phyloP scores from a whole-genome alignment of 441 rosid species.

The Gossypium trilobum region DNA sequence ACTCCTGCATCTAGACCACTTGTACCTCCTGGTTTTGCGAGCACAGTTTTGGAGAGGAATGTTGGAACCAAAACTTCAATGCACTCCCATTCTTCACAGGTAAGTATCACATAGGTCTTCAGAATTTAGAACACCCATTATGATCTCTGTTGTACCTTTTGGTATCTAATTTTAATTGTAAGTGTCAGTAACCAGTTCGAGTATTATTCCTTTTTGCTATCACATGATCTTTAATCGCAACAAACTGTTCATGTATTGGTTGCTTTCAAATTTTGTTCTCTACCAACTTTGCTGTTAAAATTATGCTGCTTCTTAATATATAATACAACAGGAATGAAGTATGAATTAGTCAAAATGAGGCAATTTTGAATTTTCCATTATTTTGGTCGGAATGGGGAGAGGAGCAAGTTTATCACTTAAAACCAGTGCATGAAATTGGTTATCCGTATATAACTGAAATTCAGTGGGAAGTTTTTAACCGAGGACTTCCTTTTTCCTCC shows the following conservation, averaged over 20 bases:
- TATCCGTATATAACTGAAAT: neutral
- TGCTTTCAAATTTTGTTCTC: neutral
- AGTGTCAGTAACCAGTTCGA: neutral
- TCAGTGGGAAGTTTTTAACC: neutral
- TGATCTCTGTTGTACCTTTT: neutral
- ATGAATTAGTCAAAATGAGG: neutral
- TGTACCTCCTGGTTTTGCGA: conserved; percentile 93
- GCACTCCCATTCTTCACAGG: conserved; percentile 43
- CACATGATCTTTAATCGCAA: neutral
- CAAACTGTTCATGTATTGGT: neutral
- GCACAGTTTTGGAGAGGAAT: conserved; percentile 43
- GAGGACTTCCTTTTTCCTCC: neutral
- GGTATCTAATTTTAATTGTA: neutral
- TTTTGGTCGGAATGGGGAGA: neutral
- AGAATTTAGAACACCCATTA: neutral
- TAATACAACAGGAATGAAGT: neutral
- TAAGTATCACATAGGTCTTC: conserved; percentile 19
- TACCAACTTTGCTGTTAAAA: neutral
- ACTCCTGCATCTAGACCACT: conserved; percentile 73
- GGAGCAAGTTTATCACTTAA: neutral
- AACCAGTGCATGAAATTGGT: neutral
- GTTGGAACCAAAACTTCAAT: conserved; percentile 37
- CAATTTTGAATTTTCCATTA: neutral
- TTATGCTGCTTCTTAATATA: neutral
- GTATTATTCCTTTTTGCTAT: neutral